phyloP scores from a whole-genome alignment of 192 early-diverging fungal species.

The Coemansia sp. region DNA sequence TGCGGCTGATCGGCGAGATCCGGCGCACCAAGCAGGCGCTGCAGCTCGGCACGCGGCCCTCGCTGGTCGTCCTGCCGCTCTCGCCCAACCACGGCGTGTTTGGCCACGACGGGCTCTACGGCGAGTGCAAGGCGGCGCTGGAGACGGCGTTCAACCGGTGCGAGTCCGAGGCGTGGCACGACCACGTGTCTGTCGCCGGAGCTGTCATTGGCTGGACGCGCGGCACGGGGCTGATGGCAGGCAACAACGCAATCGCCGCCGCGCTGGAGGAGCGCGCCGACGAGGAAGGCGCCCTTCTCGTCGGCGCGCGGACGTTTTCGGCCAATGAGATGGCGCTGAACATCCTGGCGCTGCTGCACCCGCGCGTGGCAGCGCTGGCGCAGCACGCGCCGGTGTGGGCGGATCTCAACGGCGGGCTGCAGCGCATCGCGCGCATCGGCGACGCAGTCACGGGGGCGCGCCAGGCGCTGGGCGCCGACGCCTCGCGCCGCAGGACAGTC shows the following conservation, averaged over 20 bases:
- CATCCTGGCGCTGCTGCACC: slow-evolving; percentile 86
- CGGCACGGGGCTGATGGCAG: slow-evolving; percentile 92
- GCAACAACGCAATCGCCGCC: slow-evolving; percentile 85
- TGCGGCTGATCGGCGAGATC: slow-evolving; percentile 86
- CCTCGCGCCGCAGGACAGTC: background rate
- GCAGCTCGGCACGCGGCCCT: slow-evolving; percentile 78
- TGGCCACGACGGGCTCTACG: slow-evolving; percentile 91
- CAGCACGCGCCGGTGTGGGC: slow-evolving; percentile 88
- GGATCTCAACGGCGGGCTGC: slow-evolving; percentile 95
- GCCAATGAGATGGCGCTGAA: slow-evolving; percentile 95
- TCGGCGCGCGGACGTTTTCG: slow-evolving; percentile 91
- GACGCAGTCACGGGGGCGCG: slow-evolving; percentile 11
- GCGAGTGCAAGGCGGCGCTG: slow-evolving; percentile 91
- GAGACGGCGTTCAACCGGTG: slow-evolving; percentile 93
- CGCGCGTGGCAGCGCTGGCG: slow-evolving; percentile 69
- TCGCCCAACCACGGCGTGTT: slow-evolving; percentile 98
- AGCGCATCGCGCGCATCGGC: slow-evolving; percentile 64
- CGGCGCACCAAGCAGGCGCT: slow-evolving; percentile 73
- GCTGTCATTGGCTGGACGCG: slow-evolving; percentile 98
- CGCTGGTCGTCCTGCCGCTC: slow-evolving; percentile 85
- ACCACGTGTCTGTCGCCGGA: slow-evolving; percentile 82
- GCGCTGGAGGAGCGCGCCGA: slow-evolving; percentile 59
- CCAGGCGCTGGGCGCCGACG: background rate
- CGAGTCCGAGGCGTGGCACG: slow-evolving; percentile 85
- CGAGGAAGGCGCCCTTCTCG: slow-evolving; percentile 79